These are phyloP conservation scores for Simplicillium sp. DNA, from an alignment of 2,329 filamentous ascomycete genomes.

Conservation along the genomic window DNA sequence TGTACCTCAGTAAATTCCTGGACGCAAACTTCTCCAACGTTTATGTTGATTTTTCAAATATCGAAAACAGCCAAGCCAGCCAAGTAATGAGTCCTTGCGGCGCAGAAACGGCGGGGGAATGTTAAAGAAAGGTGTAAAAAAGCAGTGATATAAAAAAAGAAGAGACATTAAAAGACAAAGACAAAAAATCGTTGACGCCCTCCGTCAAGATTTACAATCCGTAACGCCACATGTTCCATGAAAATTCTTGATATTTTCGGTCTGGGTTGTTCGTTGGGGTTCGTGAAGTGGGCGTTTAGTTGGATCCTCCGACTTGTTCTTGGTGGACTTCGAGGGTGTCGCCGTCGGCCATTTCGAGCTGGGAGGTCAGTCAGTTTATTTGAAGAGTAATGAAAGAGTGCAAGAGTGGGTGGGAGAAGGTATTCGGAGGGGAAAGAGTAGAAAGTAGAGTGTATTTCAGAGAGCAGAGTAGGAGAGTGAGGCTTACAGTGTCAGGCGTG, in stretches of 20 bases:
- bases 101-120: no score
- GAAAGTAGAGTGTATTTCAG: no score
- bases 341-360: slow-evolving; percentile 96
- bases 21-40: no score
- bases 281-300: slow-evolving; percentile 9
- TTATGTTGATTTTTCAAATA: no score
- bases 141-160: background rate
- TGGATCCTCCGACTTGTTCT: slow-evolving; percentile 81
- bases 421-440: no score
- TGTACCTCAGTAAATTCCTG: no score
- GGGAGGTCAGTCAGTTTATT: slow-evolving; percentile 8
- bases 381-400: background rate
- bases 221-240: background rate
- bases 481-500: slow-evolving; percentile 81
- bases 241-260: no score
- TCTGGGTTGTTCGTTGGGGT: background rate
- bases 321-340: slow-evolving; percentile 97
- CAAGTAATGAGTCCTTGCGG: no score
- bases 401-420: background rate
- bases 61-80: no score
- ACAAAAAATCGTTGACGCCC: background rate
- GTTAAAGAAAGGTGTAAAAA: background rate
- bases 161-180: background rate
- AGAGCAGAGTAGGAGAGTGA: background rate
- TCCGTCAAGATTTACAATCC: background rate